Base-by-base conservation (phyloP, 805 yeast species). In the Yamadazyma olivae region DNA sequence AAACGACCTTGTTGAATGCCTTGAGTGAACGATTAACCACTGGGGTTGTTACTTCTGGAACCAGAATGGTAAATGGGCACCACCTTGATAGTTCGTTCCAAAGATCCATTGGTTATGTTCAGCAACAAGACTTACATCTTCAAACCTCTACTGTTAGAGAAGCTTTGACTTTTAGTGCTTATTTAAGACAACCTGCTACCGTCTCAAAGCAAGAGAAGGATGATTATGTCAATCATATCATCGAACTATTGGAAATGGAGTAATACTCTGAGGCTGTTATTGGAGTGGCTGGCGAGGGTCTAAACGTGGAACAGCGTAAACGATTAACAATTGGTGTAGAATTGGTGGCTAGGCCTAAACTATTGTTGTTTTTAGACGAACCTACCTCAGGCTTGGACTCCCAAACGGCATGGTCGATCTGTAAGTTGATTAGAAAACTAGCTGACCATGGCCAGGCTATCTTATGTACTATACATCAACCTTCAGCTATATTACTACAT, bases 61-160 rank as follows among this genome's bases (percentile, higher is more conserved):
- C 45, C 17, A 51, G 70, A 49, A 53, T 81, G 57, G 90, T 83
- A 17, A 82, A 83, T 53, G 89, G 88, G 35, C 70, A 70, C 36
- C 69, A 76, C 4, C 64, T 81, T 41, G 83, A 75, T 48, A 63
- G 71, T 28, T 78, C 88, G 17, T 83, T 83, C 73, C 82, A 81
- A 57, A 74, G 90, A 54, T 74, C 84, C 4, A 83, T 85, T 53
- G 91, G 91, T 36, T 83, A 83, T 55, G 88, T 80, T 29, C 88
- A 83, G 59, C 91, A 83, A 60, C 89, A 82, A 54, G 91, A 83
- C 69, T 64, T 83, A 46, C 91, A 83, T 57, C 65, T 83, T 55
- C 71, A 76, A 30, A 76, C 80, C 27, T 64, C 81, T 14, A 80
- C 90, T 23, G 91, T 83, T 13, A 74, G 88, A 47, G 93, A 83